Percentiles rank a stretch among this genome's conserved stretches.
Conservation (phyloP, 768 basidiomycete species). For the Suillus spraguei region DNA sequence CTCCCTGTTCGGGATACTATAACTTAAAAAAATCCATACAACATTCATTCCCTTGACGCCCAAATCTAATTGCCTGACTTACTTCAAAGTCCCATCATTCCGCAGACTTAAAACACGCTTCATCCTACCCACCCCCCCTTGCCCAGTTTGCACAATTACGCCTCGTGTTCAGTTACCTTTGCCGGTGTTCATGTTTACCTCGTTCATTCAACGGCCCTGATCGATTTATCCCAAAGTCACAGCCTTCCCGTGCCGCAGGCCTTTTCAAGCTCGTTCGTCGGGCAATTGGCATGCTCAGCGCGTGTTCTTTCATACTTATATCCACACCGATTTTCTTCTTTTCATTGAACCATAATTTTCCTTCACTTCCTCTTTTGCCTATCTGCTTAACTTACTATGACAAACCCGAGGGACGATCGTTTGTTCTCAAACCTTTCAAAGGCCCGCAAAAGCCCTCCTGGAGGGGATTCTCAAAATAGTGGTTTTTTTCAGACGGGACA, state of each 20-base stretch:
- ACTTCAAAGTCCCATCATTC: constrained; percentile 22
- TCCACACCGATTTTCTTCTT: constrained; percentile 55
- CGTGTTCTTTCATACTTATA: constrained; percentile 48
- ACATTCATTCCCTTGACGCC: constrained; percentile 23
- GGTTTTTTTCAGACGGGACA: constrained; percentile 77
- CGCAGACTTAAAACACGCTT: constrained; percentile 34
- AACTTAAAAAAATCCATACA: constrained; percentile 18
- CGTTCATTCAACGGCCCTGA: constrained; percentile 48
- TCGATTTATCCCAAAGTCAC: constrained; percentile 34
- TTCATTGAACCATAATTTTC: constrained; percentile 45
- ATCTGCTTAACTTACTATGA: constrained; percentile 63
- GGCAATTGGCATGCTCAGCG: constrained; percentile 46
- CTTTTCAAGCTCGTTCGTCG: constrained; percentile 32
- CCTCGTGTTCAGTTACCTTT: constrained; percentile 48
- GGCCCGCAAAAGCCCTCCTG: constrained; percentile 65
- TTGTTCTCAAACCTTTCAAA: constrained; percentile 66
- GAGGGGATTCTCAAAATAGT: constrained; percentile 60
- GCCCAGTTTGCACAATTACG: constrained; percentile 39
- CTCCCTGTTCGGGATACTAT: constrained; percentile 19
- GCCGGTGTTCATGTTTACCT: constrained; percentile 51
- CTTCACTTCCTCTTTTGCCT: constrained; percentile 56
- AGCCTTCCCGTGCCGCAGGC: constrained; percentile 39
- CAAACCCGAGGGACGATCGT: constrained; percentile 72
- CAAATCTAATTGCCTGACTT: constrained; percentile 20
- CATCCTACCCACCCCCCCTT: constrained; percentile 32